Evolutionary conservation across 176 grass and related monocot species (phyloP), one percentile per base, ranked within the genome.

Genomic region (Calamus simplicifolius): DNA sequence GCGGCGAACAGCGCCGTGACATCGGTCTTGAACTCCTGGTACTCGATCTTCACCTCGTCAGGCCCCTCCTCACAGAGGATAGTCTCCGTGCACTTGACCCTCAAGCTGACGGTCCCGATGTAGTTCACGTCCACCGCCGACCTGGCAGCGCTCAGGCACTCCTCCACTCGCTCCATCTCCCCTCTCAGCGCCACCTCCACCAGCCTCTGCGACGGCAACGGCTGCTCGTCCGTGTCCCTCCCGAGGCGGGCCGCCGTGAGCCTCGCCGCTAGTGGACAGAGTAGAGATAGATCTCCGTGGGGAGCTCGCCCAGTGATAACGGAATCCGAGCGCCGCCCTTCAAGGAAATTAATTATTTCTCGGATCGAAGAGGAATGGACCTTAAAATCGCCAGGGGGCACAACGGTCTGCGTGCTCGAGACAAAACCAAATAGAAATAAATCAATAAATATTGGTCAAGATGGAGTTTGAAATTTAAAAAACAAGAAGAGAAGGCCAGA

Each of bases 1-100:
- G 78, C 64, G 43, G 78, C 70, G n/a, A 80, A 80, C 51, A 80
- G 64, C 52, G 78, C 63, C 63, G 77, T 69, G 64, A 80, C 78
- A 51, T 74, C 78, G 64, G 70, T 74, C 71, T 62, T 73, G 38
- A 80, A 29, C 58, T 80, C 78, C 27, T 60, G 25, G 29, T 4
- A 21, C 58, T 63, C 71, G 43, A 80, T 49, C 18, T 63, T 13
- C 25, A 69, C 65, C 63, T 80, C 70, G 1, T 58, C 78, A 1
- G 58, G 27, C 8, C 57, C 64, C 71, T 69, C 78, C 64, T 80
- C 70, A 29, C 64, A 70, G 15, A 69, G 27, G 15, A 16, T 58
- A 15, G 68, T 52, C 63, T 64, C 71, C 64, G 52, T 31, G 27
- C 58, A 74, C 71, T 66, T 56, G 58, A 69, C 64, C 58, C 57